Base-by-base conservation (phyloP, 805 yeast species). In the Metschnikowia proteae region DNA sequence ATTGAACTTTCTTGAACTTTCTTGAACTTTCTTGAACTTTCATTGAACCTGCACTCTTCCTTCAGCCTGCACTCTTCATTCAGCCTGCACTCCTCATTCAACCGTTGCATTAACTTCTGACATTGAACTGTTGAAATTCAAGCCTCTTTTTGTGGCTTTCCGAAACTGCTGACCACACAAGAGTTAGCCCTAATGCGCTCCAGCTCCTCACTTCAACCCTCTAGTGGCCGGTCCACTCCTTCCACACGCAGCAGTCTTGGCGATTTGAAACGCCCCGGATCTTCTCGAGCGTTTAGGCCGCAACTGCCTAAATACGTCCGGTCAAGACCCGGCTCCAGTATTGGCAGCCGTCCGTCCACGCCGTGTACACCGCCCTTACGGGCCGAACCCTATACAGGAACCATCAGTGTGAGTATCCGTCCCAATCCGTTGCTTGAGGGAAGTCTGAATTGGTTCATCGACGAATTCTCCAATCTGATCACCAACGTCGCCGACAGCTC, bases 371-470 rank as follows among this genome's bases (percentile, higher is more conserved):
- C 76, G 7, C 60, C 66, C 1, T 61, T 60, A 32, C 48, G 55
- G 13, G 58, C 56, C 8, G 76, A 72, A 42, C 75, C 76, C 0
- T 86, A 84, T 59, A 75, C 81, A 3, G 95, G 95, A 1, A 75
- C 84, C 11, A 88, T 89, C 53, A 77, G 80, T 1, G 96, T 89
- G 1, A 79, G 90, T 0, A 78, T 89, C 9, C 71, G 97, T 52
- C 89, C 91, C 13, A 83, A 84, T 55, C 96, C 96, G 6, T 38
- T 31, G 28, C 0, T 62, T 71, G 43, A 60, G 66, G 26, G 63
- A 60, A 62, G 55, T 50, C 39, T 66, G 7, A 69, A 60, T 51
- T 86, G 80, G 84, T 65, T 56, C 49, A 74, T 78, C 40, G 76
- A 75, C 49, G 63, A 73, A 6, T 10, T 30, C 11, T 38, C 59